Percentiles rank a stretch among this genome's conserved stretches.
Conservation (phyloP, 768 basidiomycete species). For the Auricularia sp. region DNA sequence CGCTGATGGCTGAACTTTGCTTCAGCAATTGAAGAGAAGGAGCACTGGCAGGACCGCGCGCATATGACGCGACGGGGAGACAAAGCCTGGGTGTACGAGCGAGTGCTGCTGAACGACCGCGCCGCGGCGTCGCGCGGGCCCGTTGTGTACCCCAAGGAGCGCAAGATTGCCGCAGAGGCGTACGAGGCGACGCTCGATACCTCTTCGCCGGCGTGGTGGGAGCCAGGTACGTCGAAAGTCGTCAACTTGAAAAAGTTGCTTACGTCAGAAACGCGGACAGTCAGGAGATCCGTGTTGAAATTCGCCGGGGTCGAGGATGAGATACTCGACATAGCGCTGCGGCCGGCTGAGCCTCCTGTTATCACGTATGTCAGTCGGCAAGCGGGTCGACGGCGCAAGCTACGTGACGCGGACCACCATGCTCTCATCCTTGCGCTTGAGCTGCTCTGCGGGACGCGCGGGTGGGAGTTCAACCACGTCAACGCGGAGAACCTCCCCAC, state of each 20-base stretch:
- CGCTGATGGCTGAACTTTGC: background rate
- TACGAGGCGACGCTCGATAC: background rate
- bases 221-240: slow-evolving; percentile 15
- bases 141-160: slow-evolving; percentile 39
- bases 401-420: slow-evolving; percentile 45
- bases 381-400: slow-evolving; percentile 36
- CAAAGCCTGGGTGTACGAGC: slow-evolving; percentile 60
- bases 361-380: slow-evolving; percentile 72
- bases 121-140: slow-evolving; percentile 64
- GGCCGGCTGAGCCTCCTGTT: slow-evolving; percentile 31
- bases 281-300: slow-evolving; percentile 52
- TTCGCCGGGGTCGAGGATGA: slow-evolving; percentile 45
- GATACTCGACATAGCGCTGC: slow-evolving; percentile 22
- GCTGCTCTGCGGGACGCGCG: slow-evolving; percentile 32
- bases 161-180: background rate
- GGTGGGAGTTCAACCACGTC: slow-evolving; percentile 54
- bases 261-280: background rate
- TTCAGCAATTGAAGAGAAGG: slow-evolving; percentile 47
- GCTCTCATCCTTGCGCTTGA: slow-evolving; percentile 33
- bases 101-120: slow-evolving; percentile 60
- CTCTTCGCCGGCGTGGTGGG: background rate
- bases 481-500: slow-evolving; percentile 57
- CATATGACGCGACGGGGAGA: background rate
- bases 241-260: background rate
- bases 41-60: slow-evolving; percentile 67